A percentile compares a stretch with the other conserved stretches of the same genome.
phyloP scores from a whole-genome alignment of 352 stramenopile genomes.

The Globisporangium canariense region DNA sequence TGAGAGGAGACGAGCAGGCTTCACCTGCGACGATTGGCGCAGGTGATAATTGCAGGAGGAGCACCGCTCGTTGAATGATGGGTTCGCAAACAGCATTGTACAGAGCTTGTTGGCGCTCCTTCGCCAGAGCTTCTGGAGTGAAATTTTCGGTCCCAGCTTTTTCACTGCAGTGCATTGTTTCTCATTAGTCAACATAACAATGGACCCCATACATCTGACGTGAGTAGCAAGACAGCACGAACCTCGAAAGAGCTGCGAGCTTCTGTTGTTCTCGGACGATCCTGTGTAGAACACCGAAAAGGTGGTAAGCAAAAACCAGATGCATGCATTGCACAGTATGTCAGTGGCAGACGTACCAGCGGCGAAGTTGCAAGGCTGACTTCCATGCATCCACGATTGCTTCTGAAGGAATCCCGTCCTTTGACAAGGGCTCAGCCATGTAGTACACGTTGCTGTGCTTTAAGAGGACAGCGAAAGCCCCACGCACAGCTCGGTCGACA shows the following conservation, averaged over 20 bases:
- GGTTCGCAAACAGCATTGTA: conserved; percentile 83
- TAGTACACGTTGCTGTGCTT: conserved; percentile 83
- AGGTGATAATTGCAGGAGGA: conserved; percentile 60
- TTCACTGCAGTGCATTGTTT: conserved; percentile 25
- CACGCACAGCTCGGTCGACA: conserved; percentile 76
- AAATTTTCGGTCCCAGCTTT: conserved; percentile 25
- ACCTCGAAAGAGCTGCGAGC: conserved; percentile 60
- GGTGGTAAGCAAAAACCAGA: neutral
- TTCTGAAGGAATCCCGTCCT: conserved; percentile 58
- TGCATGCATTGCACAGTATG: neutral
- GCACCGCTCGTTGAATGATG: conserved; percentile 60
- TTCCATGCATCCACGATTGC: conserved; percentile 70
- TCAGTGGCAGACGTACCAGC: conserved; percentile 46
- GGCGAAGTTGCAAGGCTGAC: conserved; percentile 71
- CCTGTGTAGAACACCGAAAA: conserved; percentile 24
- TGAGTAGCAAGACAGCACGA: neutral
- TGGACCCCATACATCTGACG: neutral
- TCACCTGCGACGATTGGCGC: conserved; percentile 32
- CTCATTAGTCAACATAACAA: neutral
- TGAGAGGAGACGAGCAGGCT: conserved; percentile 41
- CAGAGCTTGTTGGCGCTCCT: conserved; percentile 64
- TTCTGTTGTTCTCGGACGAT: conserved; percentile 89
- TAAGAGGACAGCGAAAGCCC: conserved; percentile 73
- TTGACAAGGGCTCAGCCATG: conserved; percentile 56
- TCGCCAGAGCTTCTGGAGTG: conserved; percentile 41